A percentile compares a stretch with the other conserved stretches of the same genome.
phyloP scores from a whole-genome alignment of 2,329 filamentous ascomycete genomes.

The Xylariales sp. region DNA sequence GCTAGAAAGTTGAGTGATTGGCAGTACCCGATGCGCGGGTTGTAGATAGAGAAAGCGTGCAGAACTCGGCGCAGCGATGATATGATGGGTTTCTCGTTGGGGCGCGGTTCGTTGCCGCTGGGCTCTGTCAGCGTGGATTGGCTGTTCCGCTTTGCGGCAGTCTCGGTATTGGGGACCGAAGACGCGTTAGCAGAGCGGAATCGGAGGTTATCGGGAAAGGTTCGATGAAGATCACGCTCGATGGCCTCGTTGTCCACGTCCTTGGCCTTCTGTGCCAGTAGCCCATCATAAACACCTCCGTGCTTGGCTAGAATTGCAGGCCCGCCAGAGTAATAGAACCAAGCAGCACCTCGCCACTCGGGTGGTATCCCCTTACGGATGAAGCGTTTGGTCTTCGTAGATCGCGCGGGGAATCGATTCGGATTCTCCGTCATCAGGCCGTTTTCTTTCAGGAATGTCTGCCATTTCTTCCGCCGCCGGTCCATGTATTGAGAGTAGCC shows the following conservation, averaged over 20 bases:
- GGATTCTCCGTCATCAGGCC: conserved; percentile 69
- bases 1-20: conserved; percentile 95
- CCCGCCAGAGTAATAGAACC: conserved; percentile 94
- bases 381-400: conserved; percentile 82
- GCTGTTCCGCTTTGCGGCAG: conserved; percentile 28
- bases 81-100: conserved; percentile 71
- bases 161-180: conserved; percentile 24
- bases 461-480: conserved; percentile 78
- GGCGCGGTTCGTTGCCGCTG: conserved; percentile 19
- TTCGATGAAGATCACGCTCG: conserved; percentile 87
- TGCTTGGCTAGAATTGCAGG: conserved; percentile 74
- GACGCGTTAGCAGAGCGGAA: conserved; percentile 63
- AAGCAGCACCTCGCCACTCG: conserved; percentile 90
- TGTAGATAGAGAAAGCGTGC: conserved; percentile 86
- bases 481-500: conserved; percentile 72
- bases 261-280: conserved; percentile 62
- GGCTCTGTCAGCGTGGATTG: conserved; percentile 30
- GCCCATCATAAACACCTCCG: conserved; percentile 68
- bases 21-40: conserved; percentile 89
- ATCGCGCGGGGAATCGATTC: conserved; percentile 73
- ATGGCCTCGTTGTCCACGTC: conserved; percentile 81
- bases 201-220: conserved; percentile 88
- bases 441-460: conserved; percentile 69
- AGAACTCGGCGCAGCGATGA: conserved; percentile 78
- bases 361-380: conserved; percentile 91